Conservation (phyloP, 306 rosid genomes). For the Acacia melanoxylon region DNA sequence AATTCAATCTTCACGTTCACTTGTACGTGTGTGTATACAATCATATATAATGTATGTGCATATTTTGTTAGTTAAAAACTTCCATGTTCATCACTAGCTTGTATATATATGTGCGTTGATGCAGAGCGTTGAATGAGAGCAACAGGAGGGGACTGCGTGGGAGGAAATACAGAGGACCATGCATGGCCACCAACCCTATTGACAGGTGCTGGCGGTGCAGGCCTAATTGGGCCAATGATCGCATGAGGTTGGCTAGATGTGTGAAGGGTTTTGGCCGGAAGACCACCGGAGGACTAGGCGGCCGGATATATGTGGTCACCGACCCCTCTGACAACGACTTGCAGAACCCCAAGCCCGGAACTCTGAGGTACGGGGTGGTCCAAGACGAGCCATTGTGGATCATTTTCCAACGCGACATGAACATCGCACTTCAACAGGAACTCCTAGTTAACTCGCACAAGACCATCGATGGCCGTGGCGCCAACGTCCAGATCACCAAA, state of each 20-base stretch:
- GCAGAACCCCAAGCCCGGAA: conserved; percentile 57
- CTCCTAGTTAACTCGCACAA: conserved; percentile 62
- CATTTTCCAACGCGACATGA: conserved; percentile 59
- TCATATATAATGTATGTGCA: background rate
- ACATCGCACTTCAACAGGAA: conserved; percentile 54
- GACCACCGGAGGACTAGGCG: conserved; percentile 62
- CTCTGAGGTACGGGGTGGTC: conserved; percentile 53
- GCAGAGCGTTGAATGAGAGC: conserved; percentile 39
- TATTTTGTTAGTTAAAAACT: no score
- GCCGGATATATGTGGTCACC: conserved; percentile 49
- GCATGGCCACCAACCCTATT: conserved; percentile 75
- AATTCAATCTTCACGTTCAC: conserved; percentile 48
- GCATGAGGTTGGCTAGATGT: conserved; percentile 56
- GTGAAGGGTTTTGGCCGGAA: conserved; percentile 68
- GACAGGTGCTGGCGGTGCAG: conserved; percentile 88
- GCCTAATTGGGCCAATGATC: conserved; percentile 54
- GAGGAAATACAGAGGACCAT: conserved; percentile 12
- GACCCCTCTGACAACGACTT: conserved; percentile 57
- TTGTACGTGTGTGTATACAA: background rate
- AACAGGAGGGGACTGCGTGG: conserved; percentile 51
- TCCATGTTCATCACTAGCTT: background rate
- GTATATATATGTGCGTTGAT: background rate
- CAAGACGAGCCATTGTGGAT: conserved; percentile 79
- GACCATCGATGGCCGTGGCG: conserved; percentile 91
- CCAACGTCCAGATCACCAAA: conserved; percentile 46